Evolutionary conservation across 176 grass and related monocot genomes (phyloP).

Genomic region (Elaeis guineensis): DNA sequence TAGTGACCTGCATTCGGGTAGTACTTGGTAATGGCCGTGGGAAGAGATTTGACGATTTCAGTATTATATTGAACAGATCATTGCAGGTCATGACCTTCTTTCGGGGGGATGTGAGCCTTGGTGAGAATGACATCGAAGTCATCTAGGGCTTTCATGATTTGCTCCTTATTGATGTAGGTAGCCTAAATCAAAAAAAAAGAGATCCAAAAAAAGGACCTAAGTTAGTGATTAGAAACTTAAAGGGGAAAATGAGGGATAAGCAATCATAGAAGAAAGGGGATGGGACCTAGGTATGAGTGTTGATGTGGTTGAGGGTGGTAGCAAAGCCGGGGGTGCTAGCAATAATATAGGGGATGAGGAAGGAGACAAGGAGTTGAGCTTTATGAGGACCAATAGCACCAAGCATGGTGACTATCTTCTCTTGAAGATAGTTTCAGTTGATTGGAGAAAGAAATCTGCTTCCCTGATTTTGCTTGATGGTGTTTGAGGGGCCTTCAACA

Average conservation of each 20-base stretch:
- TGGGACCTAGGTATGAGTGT: conserved; percentile 25
- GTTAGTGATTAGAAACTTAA: background rate
- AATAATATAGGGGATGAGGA: conserved; percentile 34
- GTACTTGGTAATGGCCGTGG: conserved; percentile 38
- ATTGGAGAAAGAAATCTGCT: too few relatives aligned
- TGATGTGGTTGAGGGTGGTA: conserved; percentile 32
- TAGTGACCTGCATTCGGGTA: conserved; percentile 6
- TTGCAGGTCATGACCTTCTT: conserved; percentile 44
- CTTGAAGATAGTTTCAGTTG: too few relatives aligned
- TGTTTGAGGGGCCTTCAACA: too few relatives aligned
- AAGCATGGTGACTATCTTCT: conserved; percentile 3
- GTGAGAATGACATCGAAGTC: conserved; percentile 36
- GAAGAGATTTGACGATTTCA: conserved; percentile 38
- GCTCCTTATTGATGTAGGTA: conserved; percentile 14
- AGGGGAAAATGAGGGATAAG: too few relatives aligned
- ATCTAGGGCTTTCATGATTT: conserved; percentile 34
- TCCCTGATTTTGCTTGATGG: too few relatives aligned
- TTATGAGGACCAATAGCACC: conserved; percentile 37
- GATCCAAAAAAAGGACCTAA: background rate
- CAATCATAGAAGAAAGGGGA: background rate
- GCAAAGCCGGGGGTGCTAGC: conserved; percentile 31
- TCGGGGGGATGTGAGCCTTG: conserved; percentile 27
- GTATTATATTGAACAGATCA: conserved; percentile 53
- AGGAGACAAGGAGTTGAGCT: conserved; percentile 41
- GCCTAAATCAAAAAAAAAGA: conserved; percentile 10